Evolutionary conservation across 2,329 filamentous ascomycete genomes (phyloP).

Genomic region (Fusarium zealandicum): DNA sequence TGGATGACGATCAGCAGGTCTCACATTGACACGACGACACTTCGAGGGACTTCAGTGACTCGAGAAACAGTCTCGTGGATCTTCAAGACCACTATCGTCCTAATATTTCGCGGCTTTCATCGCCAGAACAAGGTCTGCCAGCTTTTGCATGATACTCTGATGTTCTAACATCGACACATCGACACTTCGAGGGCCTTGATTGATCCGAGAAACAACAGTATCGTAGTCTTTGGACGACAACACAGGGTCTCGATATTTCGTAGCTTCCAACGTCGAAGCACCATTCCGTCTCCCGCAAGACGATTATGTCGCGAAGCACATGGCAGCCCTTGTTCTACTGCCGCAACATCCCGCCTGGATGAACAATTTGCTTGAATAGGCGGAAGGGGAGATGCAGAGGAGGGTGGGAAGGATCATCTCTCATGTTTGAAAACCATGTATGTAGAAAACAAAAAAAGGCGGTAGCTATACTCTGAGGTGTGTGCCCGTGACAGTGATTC

Average conservation of each 20-base stretch:
- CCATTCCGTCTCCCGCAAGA: neutral
- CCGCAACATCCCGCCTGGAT: neutral
- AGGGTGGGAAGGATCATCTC: constrained; percentile 2
- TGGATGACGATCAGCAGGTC: neutral
- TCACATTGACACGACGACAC: neutral
- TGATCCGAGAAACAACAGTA: too few species aligned
- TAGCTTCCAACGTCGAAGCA: neutral
- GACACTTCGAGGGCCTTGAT: too few species aligned
- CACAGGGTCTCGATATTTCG: too few species aligned
- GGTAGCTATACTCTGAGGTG: neutral
- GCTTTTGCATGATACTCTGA: too few species aligned
- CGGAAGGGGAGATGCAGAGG: constrained; percentile 4
- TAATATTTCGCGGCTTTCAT: neutral
- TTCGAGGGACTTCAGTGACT: constrained; percentile 4
- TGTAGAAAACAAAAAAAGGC: neutral
- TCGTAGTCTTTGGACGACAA: too few species aligned
- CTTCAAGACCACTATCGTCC: neutral
- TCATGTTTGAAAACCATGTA: constrained; percentile 1
- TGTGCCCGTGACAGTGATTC: neutral
- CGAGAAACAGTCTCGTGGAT: neutral
- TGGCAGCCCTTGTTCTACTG: neutral
- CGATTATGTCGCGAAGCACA: neutral
- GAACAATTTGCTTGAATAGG: neutral
- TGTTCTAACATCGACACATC: too few species aligned
- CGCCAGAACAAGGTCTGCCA: neutral